Base-by-base conservation (phyloP, 2,329 filamentous ascomycete genomes). In the Penicillium glabrum region DNA sequence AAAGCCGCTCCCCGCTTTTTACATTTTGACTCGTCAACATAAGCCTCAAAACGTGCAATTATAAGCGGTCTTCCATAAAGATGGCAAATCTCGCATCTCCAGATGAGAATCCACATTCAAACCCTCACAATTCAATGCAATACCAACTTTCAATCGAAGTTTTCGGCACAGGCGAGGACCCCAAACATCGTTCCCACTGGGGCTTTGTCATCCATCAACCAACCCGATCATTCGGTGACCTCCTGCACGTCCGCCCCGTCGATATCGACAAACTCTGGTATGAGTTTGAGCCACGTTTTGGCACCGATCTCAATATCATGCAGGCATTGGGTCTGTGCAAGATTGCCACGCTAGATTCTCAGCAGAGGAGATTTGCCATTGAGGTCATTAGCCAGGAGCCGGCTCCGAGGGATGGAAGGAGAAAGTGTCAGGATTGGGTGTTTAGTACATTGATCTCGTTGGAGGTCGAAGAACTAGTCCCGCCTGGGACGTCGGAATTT, bases 391-490 rank as follows among this genome's bases (percentile, higher is more conserved):
- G 55, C 16, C 51, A 53, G 10, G 62, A 64, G 43, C 53, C 56
- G 14, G 61, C 66, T 4, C 66, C 67, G 1, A 58, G 53, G 31
- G 58, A 69, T 53, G 63, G 64, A 7, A 52, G 21, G 26, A 51
- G 51, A 16, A 59, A 58, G 27, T 68, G 65, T 33, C 67, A 69
- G 56, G 63, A 69, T 53, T 69, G 67, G 65, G 54, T 62, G 19
- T 65, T 68, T 51, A 62, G 63, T 48, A 57, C 63, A 1, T 55
- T 69, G 48, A 46, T 69, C 21, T 56, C 63, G 5, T 51, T 69
- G 39, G 67, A 69, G 51, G 62, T 68, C 16, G 63, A 69, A 31
- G 64, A 68, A n/a, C 41, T 69, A 4, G 64, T 69, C 16, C 57
- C 61, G 1, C 5, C 58, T 24, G 67, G 65, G 16, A 67, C 66